These are phyloP conservation scores for Cytospora schulzeri DNA, from an alignment of 2,329 filamentous ascomycete species.

Conservation along the genomic window DNA sequence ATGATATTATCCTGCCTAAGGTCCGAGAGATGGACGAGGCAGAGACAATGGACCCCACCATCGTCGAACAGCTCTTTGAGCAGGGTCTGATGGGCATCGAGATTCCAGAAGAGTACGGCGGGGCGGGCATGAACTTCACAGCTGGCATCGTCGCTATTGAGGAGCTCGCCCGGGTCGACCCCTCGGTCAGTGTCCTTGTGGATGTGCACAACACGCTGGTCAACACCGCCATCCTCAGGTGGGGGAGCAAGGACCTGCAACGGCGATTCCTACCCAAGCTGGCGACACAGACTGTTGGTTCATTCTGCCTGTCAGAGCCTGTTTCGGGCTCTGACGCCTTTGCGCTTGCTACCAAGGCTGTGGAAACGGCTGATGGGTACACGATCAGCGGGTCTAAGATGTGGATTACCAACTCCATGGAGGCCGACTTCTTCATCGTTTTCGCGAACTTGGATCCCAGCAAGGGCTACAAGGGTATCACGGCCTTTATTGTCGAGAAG, in stretches of 20 bases:
- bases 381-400: slow-evolving; percentile 92
- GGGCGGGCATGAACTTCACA: slow-evolving; percentile 98
- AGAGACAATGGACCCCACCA: slow-evolving; percentile 83
- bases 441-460: slow-evolving; percentile 93
- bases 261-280: slow-evolving; percentile 87
- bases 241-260: slow-evolving; percentile 75
- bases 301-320: slow-evolving; percentile 91
- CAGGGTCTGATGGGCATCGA: slow-evolving; percentile 97
- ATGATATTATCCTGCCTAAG: slow-evolving; percentile 84
- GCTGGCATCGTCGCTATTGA: slow-evolving; percentile 95
- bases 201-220: slow-evolving; percentile 99
- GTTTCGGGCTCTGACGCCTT: slow-evolving; percentile 95
- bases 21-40: slow-evolving; percentile 97
- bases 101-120: slow-evolving; percentile 95
- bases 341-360: slow-evolving; percentile 87
- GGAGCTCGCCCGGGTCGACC: slow-evolving; percentile 91
- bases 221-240: slow-evolving; percentile 89
- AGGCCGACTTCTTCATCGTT: slow-evolving; percentile 94
- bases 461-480: slow-evolving; percentile 96
- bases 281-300: slow-evolving; percentile 86
- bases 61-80: slow-evolving; percentile 95
- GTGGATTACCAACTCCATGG: slow-evolving; percentile 99
- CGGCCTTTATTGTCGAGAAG: slow-evolving; percentile 94
- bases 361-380: slow-evolving; percentile 81
- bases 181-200: slow-evolving; percentile 90